Evolutionary conservation across 1,284 basidiomycete species (phyloP).

Genomic region (Taiwanofungus camphoratus): DNA sequence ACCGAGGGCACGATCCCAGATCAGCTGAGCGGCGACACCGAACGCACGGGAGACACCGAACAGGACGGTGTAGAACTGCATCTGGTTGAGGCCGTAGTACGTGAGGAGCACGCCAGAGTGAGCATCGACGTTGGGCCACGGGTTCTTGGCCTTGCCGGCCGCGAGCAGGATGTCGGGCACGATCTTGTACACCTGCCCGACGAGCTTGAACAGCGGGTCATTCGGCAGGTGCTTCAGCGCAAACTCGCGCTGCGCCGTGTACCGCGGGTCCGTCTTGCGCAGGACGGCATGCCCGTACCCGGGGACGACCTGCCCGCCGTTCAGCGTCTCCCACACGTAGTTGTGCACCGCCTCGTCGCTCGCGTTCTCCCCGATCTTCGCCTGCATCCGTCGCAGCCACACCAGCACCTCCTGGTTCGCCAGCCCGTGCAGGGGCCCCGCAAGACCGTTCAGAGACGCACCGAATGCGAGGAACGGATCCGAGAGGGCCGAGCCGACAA

Average conservation of each 20-base stretch:
- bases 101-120: conserved; percentile 94
- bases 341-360: conserved; percentile 84
- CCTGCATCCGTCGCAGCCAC: conserved; percentile 88
- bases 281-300: conserved; percentile 97
- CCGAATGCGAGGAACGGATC: conserved; percentile 97
- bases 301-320: conserved; percentile 87
- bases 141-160: conserved; percentile 93
- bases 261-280: conserved; percentile 96
- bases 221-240: conserved; percentile 85
- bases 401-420: conserved; percentile 94
- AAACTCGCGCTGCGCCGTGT: conserved; percentile 93
- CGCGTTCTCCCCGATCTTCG: conserved; percentile 76
- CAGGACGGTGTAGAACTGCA: conserved; percentile 94
- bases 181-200: conserved; percentile 89
- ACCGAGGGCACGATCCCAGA: conserved; percentile 95
- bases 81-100: conserved; percentile 83
- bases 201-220: conserved; percentile 89
- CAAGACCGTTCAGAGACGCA: conserved; percentile 93
- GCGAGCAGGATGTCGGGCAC: conserved; percentile 91
- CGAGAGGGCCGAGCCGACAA: conserved; percentile 96
- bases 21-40: conserved; percentile 84
- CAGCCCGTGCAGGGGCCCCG: conserved; percentile 94
- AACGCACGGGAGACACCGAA: conserved; percentile 96
- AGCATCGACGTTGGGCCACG: conserved; percentile 94
- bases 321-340: conserved; percentile 91